These are phyloP conservation scores for Voacanga thouarsii DNA, from an alignment of 257 asterid species.

Conservation along the genomic window DNA sequence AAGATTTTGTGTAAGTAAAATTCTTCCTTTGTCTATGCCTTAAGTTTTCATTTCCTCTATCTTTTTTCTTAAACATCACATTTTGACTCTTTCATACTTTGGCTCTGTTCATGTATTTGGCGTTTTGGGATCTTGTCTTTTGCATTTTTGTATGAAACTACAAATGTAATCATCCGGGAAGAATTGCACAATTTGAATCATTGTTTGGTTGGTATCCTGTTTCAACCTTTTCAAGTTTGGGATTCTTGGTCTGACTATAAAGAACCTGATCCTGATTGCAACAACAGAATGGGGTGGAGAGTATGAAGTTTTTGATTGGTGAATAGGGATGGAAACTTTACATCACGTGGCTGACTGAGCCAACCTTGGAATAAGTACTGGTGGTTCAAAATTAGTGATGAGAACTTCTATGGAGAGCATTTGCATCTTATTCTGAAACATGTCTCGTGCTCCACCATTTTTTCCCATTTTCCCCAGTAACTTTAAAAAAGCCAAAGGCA, in stretches of 20 bases:
- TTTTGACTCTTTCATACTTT: background rate
- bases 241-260: background rate
- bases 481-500: too few species aligned
- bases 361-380: background rate
- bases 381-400: background rate
- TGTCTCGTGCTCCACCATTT: background rate
- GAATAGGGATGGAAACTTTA: background rate
- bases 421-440: background rate
- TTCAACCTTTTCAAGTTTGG: background rate
- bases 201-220: background rate
- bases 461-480: too few species aligned
- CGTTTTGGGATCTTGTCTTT: background rate
- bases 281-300: background rate
- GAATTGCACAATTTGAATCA: background rate
- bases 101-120: background rate
- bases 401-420: background rate
- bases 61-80: background rate
- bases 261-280: background rate
- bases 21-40: background rate
- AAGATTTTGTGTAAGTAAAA: too few species aligned
- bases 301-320: background rate
- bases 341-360: background rate
- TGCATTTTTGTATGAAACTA: background rate
- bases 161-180: background rate
- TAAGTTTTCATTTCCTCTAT: constrained; percentile 9